Base-by-base conservation (phyloP, 139 green algal genomes). In the Deuterostichococcus epilithicus region DNA sequence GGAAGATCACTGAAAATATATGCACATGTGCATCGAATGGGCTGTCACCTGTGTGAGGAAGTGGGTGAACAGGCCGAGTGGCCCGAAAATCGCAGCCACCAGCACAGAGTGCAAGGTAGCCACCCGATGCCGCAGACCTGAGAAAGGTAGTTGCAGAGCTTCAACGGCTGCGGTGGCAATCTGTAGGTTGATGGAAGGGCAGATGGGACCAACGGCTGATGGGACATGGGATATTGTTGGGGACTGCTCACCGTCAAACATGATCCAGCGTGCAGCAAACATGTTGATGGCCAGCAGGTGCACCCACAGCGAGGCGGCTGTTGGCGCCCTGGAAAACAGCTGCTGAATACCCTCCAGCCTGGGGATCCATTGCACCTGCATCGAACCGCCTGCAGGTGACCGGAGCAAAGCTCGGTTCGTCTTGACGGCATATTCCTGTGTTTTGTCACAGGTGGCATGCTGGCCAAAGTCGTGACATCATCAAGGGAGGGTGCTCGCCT, bases 301-400 rank as follows among this genome's bases (percentile, higher is more conserved):
- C 33, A 93, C 72, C 82, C 89, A 84, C 15, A 89, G 78, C 5
- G 85, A 91, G 10, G 90, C 86, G 5, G 88, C 81, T 6, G 88
- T 93, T 26, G 73, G n/a, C 25, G 75, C 39, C 5, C 87, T 81
- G 8, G 78, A 83, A 73, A 94, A 94, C 5, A 94, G 80, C 20
- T 63, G 65, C 23, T 60, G 71, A 60, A 94, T 92, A 71, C 86
- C 89, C 5, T 80, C 38, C 39, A 94, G 70, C 10, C 58, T 81
- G 10, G 90, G 90, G 71, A 94, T 85, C 80, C 93, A 94, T 72
- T 94, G 90, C 20, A 86, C 87, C n/a, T 85, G 86, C 68, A 91
- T 5, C 13, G 3, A 90, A 39, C 88, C 83, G 35, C 82, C 87
- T 91, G 82, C 58, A 60, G 1, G 25, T 18, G 23, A 18, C n/a